A percentile compares a stretch with the other conserved stretches of the same genome.
Conservation (phyloP, 345 rosid species). For the Sonneratia alba region DNA sequence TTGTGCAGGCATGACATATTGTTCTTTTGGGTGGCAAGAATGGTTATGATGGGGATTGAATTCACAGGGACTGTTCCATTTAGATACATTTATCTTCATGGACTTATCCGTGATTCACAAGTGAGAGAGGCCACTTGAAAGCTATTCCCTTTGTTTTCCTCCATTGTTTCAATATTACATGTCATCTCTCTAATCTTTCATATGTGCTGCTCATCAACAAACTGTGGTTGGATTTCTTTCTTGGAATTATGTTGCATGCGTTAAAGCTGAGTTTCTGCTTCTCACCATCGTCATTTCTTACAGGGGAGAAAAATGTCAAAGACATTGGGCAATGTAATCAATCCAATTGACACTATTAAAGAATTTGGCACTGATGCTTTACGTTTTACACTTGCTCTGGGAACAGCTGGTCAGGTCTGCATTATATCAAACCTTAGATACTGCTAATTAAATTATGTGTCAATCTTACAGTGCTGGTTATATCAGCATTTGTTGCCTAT, state of each 20-base stretch:
- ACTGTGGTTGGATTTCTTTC: not conserved
- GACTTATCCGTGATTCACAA: constrained; percentile 85
- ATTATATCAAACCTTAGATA: constrained; percentile 1
- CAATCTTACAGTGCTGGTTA: not conserved
- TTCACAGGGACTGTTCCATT: constrained; percentile 93
- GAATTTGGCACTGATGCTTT: constrained; percentile 95
- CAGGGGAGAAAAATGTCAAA: constrained; percentile 99
- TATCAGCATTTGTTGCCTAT: not conserved
- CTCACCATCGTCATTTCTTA: constrained; percentile 10
- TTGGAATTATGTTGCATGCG: not conserved
- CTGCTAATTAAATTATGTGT: not conserved
- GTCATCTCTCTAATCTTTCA: not conserved
- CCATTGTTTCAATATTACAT: not conserved
- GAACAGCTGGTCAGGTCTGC: constrained; percentile 98
- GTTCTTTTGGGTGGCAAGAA: constrained; percentile 99
- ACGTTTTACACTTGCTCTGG: constrained; percentile 80
- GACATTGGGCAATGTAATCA: constrained; percentile 79
- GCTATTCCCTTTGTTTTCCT: not conserved
- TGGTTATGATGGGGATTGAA: constrained; percentile 99
- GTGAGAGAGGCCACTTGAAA: constrained; percentile 32
- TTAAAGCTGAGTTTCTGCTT: not conserved
- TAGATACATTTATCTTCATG: constrained; percentile 83
- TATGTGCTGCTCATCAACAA: not conserved
- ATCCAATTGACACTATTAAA: constrained; percentile 86
- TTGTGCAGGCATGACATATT: constrained; percentile 92